Base-by-base conservation (phyloP, 352 stramenopile genomes). In the Salisapilia sapeloensis region DNA sequence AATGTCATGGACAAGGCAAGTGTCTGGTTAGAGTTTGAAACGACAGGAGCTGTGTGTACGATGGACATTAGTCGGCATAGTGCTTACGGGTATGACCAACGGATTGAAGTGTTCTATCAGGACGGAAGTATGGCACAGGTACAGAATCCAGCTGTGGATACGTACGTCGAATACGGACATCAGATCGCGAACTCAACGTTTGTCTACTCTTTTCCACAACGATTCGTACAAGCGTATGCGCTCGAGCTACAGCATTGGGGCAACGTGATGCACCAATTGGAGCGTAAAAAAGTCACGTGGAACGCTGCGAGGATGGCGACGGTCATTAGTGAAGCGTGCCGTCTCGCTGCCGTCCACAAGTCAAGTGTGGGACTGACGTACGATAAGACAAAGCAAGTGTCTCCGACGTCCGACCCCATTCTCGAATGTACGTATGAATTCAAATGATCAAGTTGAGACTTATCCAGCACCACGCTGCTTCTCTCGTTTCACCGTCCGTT, bases 1-100 rank as follows among this genome's bases (percentile, higher is more conserved):
- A 61, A 65, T 38, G 76, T 78, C 30, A 90, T 87, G 67, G 71
- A 87, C 45, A 82, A 82, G 32, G 71, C 71, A 23, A 82, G 61
- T 37, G 65, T 87, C 6, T 87, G 67, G 65, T 61, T 84, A 31
- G 60, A 82, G 44, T 84, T 84, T 33, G 44, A 46, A 0, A 50
- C 9, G 6, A 53, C 55, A 5, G 79, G 80, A 26, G 66, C 84
- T 12, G 55, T 94, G n/a, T 89, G 80, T 27, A 94, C 77, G 3
- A 79, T 96, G 47, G 74, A 86, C 23, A 42, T 94, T 13, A 92
- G 70, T 42, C 69, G 84, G 6, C 72, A 56, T 30, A 69, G 82
- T 3, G 57, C 64, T 27, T 95, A 93, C 40, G 85, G 85, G 23
- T 96, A 96, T 47, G 85, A 96, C 57, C 85, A 96, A 46, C 72